Base-by-base conservation (phyloP, 2,329 filamentous ascomycete genomes). In the Ophidiomyces ophidiicola region DNA sequence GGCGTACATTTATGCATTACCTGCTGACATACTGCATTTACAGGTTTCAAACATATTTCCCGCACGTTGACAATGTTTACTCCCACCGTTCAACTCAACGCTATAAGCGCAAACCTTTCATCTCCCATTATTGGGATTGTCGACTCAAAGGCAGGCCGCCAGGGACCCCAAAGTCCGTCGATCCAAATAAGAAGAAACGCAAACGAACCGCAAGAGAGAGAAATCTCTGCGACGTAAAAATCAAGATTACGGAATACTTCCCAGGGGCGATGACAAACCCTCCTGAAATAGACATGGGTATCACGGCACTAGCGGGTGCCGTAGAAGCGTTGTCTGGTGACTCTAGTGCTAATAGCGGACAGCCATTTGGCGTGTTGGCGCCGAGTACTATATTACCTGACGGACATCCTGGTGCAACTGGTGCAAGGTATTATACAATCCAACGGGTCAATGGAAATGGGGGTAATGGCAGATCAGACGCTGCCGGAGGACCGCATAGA, bases 81-180 rank as follows among this genome's bases (percentile, higher is more conserved):
- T 87, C 82, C 18, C 82, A 86, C 61, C 78, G 82, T 45, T 86
- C 82, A 1, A 86, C 82, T 2, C 82, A 87, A 55, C 71, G 70
- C 39, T 85, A 86, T 59, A 87, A 87, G 63, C 78, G 79, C 51
- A 84, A 83, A 50, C 78, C 80, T n/a, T 83, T 87, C 49, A 70
- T 85, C 39, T 84, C 80, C 1, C 81, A 86, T 59, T 88, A 87
- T 59, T 87, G 80, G 78, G 82, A 87, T 60, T 88, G 82, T 53
- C 74, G 82, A 23, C 71, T 87, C 53, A 87, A 87, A 60, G 82
- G 82, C 17, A 71, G 82, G 0, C 81, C 82, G 0, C 77, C 82
- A 0, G 82, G 82, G 20, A 87, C 82, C 3, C 78, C 80, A 43
- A 86, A 87, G 56, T 82, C 80, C 1, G 75, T 81, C 32, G 81